Conservation (phyloP, 805 yeast genomes). For the Peterozyma toletana region DNA sequence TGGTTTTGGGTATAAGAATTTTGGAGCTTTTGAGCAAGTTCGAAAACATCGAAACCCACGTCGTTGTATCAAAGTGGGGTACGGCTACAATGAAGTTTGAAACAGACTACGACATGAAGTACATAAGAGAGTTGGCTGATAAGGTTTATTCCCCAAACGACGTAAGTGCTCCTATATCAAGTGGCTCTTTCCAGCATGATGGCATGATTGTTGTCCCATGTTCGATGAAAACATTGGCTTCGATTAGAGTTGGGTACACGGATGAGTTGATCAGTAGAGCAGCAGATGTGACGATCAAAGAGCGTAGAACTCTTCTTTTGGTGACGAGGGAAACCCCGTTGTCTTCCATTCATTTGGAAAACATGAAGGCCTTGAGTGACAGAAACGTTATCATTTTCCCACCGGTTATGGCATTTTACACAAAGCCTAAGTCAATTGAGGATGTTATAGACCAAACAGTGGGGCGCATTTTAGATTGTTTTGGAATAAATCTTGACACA, state of each 20-base stretch:
- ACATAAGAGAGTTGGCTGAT: conserved; percentile 13
- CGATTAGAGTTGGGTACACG: conserved; percentile 19
- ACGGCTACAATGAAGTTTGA: conserved; percentile 21
- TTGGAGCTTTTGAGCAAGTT: conserved; percentile 12
- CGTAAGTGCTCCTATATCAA: conserved; percentile 20
- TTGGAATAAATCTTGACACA: conserved; percentile 15
- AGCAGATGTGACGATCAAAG: conserved; percentile 22
- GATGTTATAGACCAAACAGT: conserved; percentile 19
- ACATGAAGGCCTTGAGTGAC: conserved; percentile 16
- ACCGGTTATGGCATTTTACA: conserved; percentile 22
- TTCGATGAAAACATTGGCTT: conserved; percentile 21
- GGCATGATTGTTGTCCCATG: conserved; percentile 24
- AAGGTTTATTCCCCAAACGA: conserved; percentile 15
- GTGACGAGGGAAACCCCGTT: conserved; percentile 22
- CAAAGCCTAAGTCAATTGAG: conserved; percentile 16
- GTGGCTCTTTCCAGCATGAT: conserved; percentile 21
- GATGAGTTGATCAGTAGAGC: conserved; percentile 21
- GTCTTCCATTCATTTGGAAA: conserved; percentile 19
- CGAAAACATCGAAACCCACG: conserved; percentile 16
- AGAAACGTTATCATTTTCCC: conserved; percentile 19
- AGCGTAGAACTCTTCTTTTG: conserved; percentile 15
- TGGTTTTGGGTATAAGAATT: conserved; percentile 17
- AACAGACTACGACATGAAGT: conserved; percentile 15
- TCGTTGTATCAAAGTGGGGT: conserved; percentile 23
- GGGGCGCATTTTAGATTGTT: conserved; percentile 19